phyloP scores from a whole-genome alignment of 176 grass and related monocot genomes.

The Zoysia japonica region DNA sequence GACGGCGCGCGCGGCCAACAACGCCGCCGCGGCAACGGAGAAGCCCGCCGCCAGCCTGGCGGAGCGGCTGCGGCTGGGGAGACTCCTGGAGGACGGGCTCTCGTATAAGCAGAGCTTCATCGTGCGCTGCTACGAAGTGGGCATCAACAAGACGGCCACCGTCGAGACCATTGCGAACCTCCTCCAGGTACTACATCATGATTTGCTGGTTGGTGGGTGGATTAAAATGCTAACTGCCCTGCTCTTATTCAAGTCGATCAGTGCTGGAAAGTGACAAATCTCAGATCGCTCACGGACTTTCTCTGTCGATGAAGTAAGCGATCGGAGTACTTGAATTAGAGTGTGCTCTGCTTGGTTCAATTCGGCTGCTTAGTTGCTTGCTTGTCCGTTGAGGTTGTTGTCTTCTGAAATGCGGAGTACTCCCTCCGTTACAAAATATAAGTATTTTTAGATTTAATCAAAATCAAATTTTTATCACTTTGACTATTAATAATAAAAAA shows the following conservation, averaged over 20 bases:
- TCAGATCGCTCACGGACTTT: background rate
- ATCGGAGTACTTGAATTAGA: no score
- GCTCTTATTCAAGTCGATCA: background rate
- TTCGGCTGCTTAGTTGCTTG: background rate
- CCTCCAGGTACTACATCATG: conserved; percentile 62
- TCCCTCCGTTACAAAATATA: no score
- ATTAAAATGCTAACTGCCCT: conserved; percentile 6
- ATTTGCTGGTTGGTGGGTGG: background rate
- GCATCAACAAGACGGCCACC: conserved; percentile 95
- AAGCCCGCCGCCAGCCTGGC: conserved; percentile 50
- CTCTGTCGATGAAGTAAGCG: background rate
- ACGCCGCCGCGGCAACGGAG: background rate
- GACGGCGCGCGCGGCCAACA: background rate
- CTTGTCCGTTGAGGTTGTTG: background rate
- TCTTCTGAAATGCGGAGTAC: background rate
- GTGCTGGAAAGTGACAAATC: background rate
- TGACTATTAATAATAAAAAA: no score
- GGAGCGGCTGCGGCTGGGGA: conserved; percentile 78
- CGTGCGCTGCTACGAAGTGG: conserved; percentile 88
- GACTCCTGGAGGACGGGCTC: conserved; percentile 77
- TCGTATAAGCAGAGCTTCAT: conserved; percentile 95
- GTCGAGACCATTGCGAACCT: conserved; percentile 95
- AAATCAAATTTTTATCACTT: no score
- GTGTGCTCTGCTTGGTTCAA: no score
- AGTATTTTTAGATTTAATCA: no score